Evolutionary conservation across 1,284 basidiomycete genomes (phyloP).

Genomic region (Moniliella sp.): DNA sequence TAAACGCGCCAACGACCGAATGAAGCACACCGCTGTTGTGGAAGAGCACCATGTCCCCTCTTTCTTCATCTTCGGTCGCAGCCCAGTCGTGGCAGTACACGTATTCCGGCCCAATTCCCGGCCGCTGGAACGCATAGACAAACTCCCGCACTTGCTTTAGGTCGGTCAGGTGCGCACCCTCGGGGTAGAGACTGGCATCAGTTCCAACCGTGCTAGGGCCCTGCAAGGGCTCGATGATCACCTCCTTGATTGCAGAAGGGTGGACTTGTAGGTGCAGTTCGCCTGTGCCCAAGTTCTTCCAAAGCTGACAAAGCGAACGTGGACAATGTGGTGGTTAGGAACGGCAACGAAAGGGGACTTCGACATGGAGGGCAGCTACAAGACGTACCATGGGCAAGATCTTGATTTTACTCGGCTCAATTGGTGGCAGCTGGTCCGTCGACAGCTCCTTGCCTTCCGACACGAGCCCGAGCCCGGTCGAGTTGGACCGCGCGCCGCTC

Average conservation of each 20-base stretch:
- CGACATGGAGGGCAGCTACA: background rate
- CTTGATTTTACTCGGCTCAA: slow-evolving; percentile 54
- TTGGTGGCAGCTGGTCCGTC: slow-evolving; percentile 47
- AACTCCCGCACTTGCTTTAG: slow-evolving; percentile 50
- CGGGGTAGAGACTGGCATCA: slow-evolving; percentile 47
- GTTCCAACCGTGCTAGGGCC: slow-evolving; percentile 38
- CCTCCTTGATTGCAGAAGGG: slow-evolving; percentile 17
- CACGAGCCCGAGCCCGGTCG: slow-evolving; percentile 59
- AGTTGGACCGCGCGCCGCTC: slow-evolving; percentile 48
- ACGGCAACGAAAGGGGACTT: background rate
- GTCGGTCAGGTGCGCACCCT: slow-evolving; percentile 51
- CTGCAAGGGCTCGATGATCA: slow-evolving; percentile 45
- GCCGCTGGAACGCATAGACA: slow-evolving; percentile 56
- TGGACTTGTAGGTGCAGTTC: slow-evolving; percentile 48
- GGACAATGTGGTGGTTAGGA: background rate
- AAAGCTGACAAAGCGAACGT: slow-evolving; percentile 39
- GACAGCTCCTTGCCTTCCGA: slow-evolving; percentile 50
- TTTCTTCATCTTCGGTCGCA: no score
- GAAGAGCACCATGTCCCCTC: slow-evolving; percentile 42
- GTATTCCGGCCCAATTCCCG: slow-evolving; percentile 45
- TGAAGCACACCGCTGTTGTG: slow-evolving; percentile 50
- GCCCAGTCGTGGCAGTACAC: slow-evolving; percentile 42
- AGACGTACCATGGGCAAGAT: slow-evolving; percentile 47
- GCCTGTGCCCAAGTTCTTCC: slow-evolving; percentile 64
- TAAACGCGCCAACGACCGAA: slow-evolving; percentile 45